These are phyloP conservation scores for Termitomyces sp. DNA, from an alignment of 768 basidiomycete genomes.

Conservation along the genomic window DNA sequence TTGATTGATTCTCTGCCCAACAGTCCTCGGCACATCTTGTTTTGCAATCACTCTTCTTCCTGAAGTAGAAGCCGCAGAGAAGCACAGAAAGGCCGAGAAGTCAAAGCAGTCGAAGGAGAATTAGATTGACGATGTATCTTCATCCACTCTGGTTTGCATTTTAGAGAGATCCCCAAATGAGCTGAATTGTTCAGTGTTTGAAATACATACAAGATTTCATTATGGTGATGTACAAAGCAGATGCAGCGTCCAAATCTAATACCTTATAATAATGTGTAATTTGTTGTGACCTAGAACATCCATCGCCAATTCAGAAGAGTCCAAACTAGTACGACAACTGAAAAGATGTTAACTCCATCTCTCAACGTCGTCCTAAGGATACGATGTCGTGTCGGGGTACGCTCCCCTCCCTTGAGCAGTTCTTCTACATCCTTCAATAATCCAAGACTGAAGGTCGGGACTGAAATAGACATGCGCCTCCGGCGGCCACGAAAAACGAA, in stretches of 20 bases:
- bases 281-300: slow-evolving; percentile 18
- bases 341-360: slow-evolving; percentile 37
- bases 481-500: slow-evolving; percentile 55
- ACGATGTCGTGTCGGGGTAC: slow-evolving; percentile 22
- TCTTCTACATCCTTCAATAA: slow-evolving; percentile 16
- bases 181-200: too few species aligned
- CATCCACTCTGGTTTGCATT: neutral
- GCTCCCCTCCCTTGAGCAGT: slow-evolving; percentile 10
- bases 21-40: slow-evolving; percentile 18
- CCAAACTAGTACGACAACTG: slow-evolving; percentile 34
- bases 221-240: slow-evolving; percentile 3
- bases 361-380: slow-evolving; percentile 30
- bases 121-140: neutral
- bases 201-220: neutral
- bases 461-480: slow-evolving; percentile 46
- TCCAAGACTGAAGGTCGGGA: slow-evolving; percentile 29
- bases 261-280: neutral
- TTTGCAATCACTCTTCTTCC: slow-evolving; percentile 16
- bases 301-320: slow-evolving; percentile 32
- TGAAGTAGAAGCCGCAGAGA: slow-evolving; percentile 5
- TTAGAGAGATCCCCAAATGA: neutral
- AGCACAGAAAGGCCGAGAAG: slow-evolving; percentile 2
- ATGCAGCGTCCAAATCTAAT: neutral
- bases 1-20: neutral
- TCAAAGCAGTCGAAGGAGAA: neutral